Conservation (phyloP, 2,329 filamentous ascomycete genomes). For the Metarhizium brunneum region DNA sequence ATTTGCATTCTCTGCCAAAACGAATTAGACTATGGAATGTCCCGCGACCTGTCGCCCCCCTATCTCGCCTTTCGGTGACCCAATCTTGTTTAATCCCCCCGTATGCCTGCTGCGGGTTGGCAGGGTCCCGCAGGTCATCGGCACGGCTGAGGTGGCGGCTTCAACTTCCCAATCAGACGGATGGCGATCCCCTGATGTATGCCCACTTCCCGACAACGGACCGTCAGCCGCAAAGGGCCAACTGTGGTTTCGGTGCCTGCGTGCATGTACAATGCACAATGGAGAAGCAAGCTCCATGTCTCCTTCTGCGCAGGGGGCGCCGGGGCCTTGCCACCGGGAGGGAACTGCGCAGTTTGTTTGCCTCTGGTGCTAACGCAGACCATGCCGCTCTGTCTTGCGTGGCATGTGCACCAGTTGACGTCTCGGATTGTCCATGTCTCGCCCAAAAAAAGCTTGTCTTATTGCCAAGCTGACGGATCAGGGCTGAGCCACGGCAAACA, state of each 20-base stretch:
- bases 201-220: conserved; percentile 2
- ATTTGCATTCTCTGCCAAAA: neutral
- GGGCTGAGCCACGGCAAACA: neutral
- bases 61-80: neutral
- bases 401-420: neutral
- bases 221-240: conserved; percentile 4
- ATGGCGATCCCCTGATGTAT: neutral
- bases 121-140: neutral
- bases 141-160: conserved; percentile 1
- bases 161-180: neutral
- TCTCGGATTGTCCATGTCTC: neutral
- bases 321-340: too few species aligned
- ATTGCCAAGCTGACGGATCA: neutral
- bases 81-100: neutral
- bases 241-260: too few species aligned
- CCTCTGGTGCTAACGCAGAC: neutral
- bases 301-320: too few species aligned
- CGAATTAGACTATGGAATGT: neutral
- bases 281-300: too few species aligned
- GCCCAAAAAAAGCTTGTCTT: neutral
- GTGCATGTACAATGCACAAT: neutral
- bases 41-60: neutral
- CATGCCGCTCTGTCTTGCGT: neutral
- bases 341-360: too few species aligned
- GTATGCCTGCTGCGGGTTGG: neutral